These are phyloP conservation scores for Mikania micrantha DNA, from an alignment of 129 eudicot species.

Conservation along the genomic window DNA sequence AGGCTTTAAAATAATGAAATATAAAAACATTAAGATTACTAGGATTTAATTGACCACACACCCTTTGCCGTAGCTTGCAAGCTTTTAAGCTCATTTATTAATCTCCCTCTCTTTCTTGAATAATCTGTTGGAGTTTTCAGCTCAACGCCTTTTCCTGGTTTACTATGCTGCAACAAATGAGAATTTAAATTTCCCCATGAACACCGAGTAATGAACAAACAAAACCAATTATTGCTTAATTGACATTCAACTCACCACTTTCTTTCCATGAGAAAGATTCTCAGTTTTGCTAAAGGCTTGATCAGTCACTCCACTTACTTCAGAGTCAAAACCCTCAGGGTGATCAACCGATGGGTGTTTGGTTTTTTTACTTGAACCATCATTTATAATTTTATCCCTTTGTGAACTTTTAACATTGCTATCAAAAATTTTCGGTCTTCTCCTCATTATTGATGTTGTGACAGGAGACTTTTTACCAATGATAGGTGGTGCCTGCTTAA, in stretches of 20 bases:
- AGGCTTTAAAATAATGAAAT: neutral
- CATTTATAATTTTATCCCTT: slow-evolving; percentile 25
- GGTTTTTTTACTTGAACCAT: slow-evolving; percentile 16
- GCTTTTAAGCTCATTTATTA: slow-evolving; percentile 22
- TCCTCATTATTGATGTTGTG: neutral
- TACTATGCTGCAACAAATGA: slow-evolving; percentile 38
- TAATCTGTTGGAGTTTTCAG: neutral
- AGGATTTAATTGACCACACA: slow-evolving; percentile 19
- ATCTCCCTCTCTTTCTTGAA: slow-evolving; percentile 25
- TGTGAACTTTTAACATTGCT: neutral
- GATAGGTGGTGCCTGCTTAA: neutral
- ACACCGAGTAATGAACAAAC: slow-evolving; percentile 3
- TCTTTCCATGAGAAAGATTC: slow-evolving; percentile 40
- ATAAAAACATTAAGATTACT: neutral
- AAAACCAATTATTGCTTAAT: neutral
- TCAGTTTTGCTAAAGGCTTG: slow-evolving; percentile 32
- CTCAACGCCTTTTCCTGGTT: slow-evolving; percentile 23
- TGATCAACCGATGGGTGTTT: slow-evolving; percentile 18
- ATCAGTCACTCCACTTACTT: slow-evolving; percentile 25
- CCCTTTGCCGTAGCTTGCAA: slow-evolving; percentile 18
- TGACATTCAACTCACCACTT: slow-evolving; percentile 40
- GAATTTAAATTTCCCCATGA: neutral
- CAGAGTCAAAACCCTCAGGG: slow-evolving; percentile 12
- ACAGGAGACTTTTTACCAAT: neutral
- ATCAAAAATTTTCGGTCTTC: neutral